phyloP scores from a whole-genome alignment of 495 filamentous ascomycete species.

The Daldinia bambusicola region DNA sequence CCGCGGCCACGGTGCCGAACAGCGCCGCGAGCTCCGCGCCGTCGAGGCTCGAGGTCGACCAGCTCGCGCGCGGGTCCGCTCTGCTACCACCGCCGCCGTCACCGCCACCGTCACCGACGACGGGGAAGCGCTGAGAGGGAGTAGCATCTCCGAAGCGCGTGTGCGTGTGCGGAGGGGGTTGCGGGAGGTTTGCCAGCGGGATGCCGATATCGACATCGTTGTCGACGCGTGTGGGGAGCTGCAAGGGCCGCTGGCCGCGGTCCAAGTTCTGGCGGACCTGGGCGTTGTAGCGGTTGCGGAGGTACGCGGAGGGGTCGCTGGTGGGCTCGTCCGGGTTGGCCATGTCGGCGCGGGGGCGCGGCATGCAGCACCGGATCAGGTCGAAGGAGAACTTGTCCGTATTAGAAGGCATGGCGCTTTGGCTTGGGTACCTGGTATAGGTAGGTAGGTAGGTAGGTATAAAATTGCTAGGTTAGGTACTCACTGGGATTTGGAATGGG shows the following conservation, averaged over 20 bases:
- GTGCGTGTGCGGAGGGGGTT: background rate
- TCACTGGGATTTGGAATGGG: background rate
- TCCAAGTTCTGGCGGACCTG: slow-evolving; percentile 21
- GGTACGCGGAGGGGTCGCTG: background rate
- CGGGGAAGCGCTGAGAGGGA: background rate
- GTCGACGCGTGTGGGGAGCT: slow-evolving; percentile 1
- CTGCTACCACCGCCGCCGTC: background rate
- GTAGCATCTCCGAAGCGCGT: background rate
- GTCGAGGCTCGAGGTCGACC: slow-evolving; percentile 24
- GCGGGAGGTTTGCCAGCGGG: background rate
- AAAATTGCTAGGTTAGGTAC: background rate
- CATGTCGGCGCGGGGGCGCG: background rate
- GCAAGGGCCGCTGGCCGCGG: background rate
- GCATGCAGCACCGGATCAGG: slow-evolving; percentile 14
- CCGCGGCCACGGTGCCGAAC: slow-evolving; percentile 47
- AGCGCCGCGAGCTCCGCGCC: slow-evolving; percentile 39
- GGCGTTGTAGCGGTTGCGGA: slow-evolving; percentile 7
- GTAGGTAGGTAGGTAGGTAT: too few species aligned
- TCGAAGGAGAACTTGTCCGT: background rate
- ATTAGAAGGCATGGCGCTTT: background rate
- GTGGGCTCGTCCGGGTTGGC: background rate
- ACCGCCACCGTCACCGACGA: too few species aligned
- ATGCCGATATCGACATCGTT: background rate
- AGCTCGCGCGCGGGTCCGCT: slow-evolving; percentile 5
- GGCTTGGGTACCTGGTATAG: too few species aligned